Evolutionary conservation across 2,329 filamentous ascomycete genomes (phyloP).

Genomic region (Gnomoniopsis smithogilvyi): DNA sequence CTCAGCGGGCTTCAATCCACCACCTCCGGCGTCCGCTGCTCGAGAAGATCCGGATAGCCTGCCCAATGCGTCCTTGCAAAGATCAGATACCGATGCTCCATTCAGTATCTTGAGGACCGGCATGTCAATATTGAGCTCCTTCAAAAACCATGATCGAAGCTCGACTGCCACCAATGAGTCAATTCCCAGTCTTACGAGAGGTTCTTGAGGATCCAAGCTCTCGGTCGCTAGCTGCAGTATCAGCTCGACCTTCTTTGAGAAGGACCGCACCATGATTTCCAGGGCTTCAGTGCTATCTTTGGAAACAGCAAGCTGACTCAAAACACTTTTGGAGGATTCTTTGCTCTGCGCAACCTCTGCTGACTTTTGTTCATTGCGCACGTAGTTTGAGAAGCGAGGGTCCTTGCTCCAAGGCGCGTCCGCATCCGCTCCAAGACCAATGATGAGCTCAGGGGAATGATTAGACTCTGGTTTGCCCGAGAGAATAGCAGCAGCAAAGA

Average conservation of each 20-base stretch:
- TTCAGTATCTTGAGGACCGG: constrained; percentile 33
- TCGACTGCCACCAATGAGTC: constrained; percentile 25
- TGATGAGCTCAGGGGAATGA: neutral
- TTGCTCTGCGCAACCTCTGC: too few relatives aligned
- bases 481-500: constrained; percentile 39
- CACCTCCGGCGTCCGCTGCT: too few relatives aligned
- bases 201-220: neutral
- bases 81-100: neutral
- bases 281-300: too few relatives aligned
- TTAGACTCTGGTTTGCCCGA: neutral
- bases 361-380: too few relatives aligned
- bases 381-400: too few relatives aligned
- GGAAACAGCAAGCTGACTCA: too few relatives aligned
- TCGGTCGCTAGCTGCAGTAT: neutral
- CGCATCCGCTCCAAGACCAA: neutral
- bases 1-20: too few relatives aligned
- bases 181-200: constrained; percentile 22
- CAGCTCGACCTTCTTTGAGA: neutral
- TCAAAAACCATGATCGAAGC: constrained; percentile 43
- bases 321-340: too few relatives aligned
- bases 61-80: constrained; percentile 1
- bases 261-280: too few relatives aligned
- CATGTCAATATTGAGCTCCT: constrained; percentile 36
- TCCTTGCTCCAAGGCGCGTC: too few relatives aligned
- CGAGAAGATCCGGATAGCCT: neutral